phyloP scores from a whole-genome alignment of 176 grass and related monocot genomes.

The Coix lacrymajobi region DNA sequence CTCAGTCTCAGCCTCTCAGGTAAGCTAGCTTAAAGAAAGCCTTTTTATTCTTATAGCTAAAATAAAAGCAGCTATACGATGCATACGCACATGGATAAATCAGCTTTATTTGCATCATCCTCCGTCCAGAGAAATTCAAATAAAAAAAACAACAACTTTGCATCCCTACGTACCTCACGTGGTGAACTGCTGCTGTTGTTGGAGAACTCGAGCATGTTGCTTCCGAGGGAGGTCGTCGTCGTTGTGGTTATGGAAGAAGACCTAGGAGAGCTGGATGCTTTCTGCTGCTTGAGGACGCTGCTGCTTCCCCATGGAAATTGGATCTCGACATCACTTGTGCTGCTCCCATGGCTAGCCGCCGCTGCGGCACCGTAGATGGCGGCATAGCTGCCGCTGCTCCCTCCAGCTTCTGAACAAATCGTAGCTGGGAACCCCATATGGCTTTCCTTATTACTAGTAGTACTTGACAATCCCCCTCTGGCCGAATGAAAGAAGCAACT shows the following conservation, averaged over 20 bases:
- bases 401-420: slow-evolving; percentile 20
- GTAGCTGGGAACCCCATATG: slow-evolving; percentile 25
- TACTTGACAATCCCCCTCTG: slow-evolving; percentile 44
- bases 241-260: slow-evolving; percentile 64
- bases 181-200: slow-evolving; percentile 45
- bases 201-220: slow-evolving; percentile 74
- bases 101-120: slow-evolving; percentile 8
- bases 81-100: slow-evolving; percentile 23
- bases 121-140: background rate
- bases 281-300: slow-evolving; percentile 27
- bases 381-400: slow-evolving; percentile 17
- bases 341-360: slow-evolving; percentile 33
- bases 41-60: too few relatives aligned
- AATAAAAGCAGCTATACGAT: slow-evolving; percentile 46
- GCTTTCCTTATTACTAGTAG: slow-evolving; percentile 19
- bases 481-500: background rate
- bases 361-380: slow-evolving; percentile 47
- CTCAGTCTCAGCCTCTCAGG: too few relatives aligned
- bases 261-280: slow-evolving; percentile 60
- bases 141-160: background rate
- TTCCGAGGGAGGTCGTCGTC: slow-evolving; percentile 30
- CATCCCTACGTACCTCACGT: slow-evolving; percentile 49
- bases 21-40: too few relatives aligned
- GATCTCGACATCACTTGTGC: slow-evolving; percentile 30
- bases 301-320: slow-evolving; percentile 44